Percentiles rank a stretch among this genome's conserved stretches.
phyloP scores from a whole-genome alignment of 2,329 filamentous ascomycete species.

The Trichoderma sp. region DNA sequence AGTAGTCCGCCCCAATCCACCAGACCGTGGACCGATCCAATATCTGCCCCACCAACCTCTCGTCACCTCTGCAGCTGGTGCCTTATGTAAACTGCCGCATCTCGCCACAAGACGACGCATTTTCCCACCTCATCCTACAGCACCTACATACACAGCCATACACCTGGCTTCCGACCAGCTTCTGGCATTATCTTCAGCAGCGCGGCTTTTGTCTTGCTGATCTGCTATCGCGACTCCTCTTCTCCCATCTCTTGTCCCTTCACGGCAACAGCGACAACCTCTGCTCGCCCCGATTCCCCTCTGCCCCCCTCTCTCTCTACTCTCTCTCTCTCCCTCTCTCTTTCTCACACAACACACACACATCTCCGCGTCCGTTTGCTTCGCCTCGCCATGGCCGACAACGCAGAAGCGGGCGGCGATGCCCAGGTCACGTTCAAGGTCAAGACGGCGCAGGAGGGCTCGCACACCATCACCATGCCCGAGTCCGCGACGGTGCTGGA shows the following conservation, averaged over 20 bases:
- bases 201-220: background rate
- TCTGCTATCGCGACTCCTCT: too few species aligned
- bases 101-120: slow-evolving; percentile 12
- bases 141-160: too few species aligned
- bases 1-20: background rate
- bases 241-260: too few species aligned
- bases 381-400: slow-evolving; percentile 63
- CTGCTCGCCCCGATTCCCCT: background rate
- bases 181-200: background rate
- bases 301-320: background rate
- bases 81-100: slow-evolving; percentile 10
- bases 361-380: background rate
- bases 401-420: slow-evolving; percentile 62
- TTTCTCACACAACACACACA: background rate
- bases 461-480: slow-evolving; percentile 79
- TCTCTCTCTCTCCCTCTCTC: background rate
- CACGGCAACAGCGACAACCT: background rate
- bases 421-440: slow-evolving; percentile 91
- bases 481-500: slow-evolving; percentile 77
- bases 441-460: slow-evolving; percentile 91
- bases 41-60: slow-evolving; percentile 21
- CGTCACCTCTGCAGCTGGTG: background rate
- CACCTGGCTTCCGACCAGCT: slow-evolving; percentile 10
- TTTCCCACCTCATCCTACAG: background rate
- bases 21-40: background rate